Conservation (phyloP, 2,329 filamentous ascomycete species). For the Colletotrichum sp. region DNA sequence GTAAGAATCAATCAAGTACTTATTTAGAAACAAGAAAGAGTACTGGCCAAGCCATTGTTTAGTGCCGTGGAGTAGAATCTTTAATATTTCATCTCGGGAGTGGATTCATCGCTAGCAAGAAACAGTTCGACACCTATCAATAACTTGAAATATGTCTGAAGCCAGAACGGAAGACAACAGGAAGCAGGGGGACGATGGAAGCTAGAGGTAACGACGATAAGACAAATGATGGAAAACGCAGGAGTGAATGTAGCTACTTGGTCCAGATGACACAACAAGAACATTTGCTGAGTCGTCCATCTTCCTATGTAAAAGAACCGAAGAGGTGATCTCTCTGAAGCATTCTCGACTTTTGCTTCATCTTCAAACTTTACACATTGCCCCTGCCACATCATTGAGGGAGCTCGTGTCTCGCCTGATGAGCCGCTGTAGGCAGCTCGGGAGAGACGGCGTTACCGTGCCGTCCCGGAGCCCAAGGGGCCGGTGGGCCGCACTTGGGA, state of each 20-base stretch:
- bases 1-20: too few species aligned
- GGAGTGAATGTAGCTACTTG: fast-evolving
- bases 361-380: fast-evolving
- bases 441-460: background rate
- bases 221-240: background rate
- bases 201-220: too few species aligned
- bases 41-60: background rate
- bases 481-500: background rate
- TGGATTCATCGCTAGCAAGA: background rate
- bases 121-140: background rate
- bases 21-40: background rate
- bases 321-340: too few species aligned
- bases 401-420: background rate
- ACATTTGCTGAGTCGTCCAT: too few species aligned
- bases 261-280: background rate
- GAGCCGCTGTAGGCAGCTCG: background rate
- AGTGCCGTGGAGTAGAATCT: background rate
- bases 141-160: background rate
- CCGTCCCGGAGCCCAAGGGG: background rate
- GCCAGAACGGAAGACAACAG: too few species aligned
- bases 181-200: background rate
- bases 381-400: background rate
- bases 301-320: too few species aligned
- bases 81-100: fast-evolving
- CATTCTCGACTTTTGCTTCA: background rate